Percentiles rank a stretch among this genome's conserved stretches.
Evolutionary conservation across 2,329 filamentous ascomycete genomes (phyloP).

Genomic region (Ophiocordyceps unilateralis): DNA sequence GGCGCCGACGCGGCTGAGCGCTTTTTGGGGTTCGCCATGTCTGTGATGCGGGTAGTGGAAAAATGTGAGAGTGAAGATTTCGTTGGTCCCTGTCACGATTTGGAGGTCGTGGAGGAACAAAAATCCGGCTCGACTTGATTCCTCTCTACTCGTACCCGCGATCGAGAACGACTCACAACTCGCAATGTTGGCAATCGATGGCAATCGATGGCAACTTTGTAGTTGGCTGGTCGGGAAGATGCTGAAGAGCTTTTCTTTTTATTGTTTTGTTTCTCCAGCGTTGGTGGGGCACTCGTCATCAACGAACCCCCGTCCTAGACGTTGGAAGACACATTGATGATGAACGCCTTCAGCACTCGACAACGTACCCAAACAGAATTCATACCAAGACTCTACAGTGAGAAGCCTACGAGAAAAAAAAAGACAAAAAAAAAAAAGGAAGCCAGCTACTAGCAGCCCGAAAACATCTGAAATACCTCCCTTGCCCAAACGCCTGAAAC

Average conservation of each 20-base stretch:
- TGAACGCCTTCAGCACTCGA: too few relatives aligned
- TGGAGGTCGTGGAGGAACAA: background rate
- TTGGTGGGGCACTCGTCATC: background rate
- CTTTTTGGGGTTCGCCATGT: slow-evolving; percentile 31
- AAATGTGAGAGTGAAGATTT: background rate
- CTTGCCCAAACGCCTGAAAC: background rate
- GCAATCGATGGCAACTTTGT: too few relatives aligned
- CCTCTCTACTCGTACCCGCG: background rate
- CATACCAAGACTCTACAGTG: too few relatives aligned
- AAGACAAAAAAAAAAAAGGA: too few relatives aligned
- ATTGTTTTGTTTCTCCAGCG: background rate
- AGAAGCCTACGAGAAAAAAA: too few relatives aligned
- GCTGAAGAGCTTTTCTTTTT: background rate
- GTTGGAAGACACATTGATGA: background rate
- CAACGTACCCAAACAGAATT: too few relatives aligned
- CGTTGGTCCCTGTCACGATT: background rate
- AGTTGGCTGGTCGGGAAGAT: background rate
- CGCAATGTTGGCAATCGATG: too few relatives aligned
- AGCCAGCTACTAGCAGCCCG: too few relatives aligned
- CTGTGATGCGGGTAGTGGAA: background rate
- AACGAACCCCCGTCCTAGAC: background rate
- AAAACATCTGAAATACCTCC: too few relatives aligned
- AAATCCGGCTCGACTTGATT: background rate
- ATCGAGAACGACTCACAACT: background rate
- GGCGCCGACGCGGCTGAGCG: slow-evolving; percentile 32